Evolutionary conservation across 345 rosid species (phyloP).

Genomic region (Alliaria petiolata): DNA sequence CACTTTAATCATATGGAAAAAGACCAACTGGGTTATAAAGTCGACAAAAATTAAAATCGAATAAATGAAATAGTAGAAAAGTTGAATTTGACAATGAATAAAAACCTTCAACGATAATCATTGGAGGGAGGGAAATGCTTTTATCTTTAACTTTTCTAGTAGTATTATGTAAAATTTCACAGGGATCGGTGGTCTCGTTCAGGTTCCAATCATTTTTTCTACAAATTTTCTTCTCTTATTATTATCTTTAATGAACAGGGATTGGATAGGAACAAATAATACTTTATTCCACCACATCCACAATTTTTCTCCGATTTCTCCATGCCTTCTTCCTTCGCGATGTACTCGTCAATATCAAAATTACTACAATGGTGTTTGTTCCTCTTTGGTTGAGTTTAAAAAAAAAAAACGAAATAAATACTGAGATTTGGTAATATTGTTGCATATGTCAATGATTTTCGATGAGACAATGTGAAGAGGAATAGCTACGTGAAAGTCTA

Average conservation of each 20-base stretch:
- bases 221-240: background rate
- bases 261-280: conserved; percentile 3
- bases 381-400: background rate
- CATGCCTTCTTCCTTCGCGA: background rate
- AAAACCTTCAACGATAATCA: conserved; percentile 17
- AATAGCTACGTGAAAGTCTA: background rate
- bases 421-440: background rate
- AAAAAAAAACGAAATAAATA: background rate
- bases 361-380: background rate
- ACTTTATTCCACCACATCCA: background rate
- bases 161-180: conserved; percentile 10
- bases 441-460: background rate
- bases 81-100: conserved; percentile 17
- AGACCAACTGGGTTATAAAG: conserved; percentile 29
- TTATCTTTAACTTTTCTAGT: conserved; percentile 7
- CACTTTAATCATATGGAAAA: conserved; percentile 32
- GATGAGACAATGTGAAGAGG: background rate
- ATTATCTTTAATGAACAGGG: background rate
- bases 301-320: background rate
- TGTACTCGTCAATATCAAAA: background rate
- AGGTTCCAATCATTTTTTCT: conserved; percentile 7
- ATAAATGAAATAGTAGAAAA: background rate
- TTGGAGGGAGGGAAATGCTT: conserved; percentile 21
- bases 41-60: background rate
- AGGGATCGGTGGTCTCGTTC: conserved; percentile 2